Base-by-base conservation (phyloP, 805 yeast species). In the Barnettozyma vustinii region DNA sequence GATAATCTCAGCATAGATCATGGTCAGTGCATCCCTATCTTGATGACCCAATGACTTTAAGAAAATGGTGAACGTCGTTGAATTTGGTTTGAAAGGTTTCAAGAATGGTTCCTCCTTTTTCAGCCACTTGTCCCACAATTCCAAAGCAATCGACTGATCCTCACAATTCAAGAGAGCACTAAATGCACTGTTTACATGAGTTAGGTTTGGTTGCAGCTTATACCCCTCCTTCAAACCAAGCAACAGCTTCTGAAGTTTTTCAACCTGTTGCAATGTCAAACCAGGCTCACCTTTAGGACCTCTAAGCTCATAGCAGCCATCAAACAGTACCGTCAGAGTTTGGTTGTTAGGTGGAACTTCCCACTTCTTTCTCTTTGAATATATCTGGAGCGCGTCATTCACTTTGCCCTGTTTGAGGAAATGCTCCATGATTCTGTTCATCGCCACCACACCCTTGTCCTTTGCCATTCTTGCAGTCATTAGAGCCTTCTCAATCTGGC, bases 351-450 rank as follows among this genome's bases (percentile, higher is more conserved):
- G 67, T 2, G 75, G 74, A 12, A 81, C 72, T 1, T 76, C 77
- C 81, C 87, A 77, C 59, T 82, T 84, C 55, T 80, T 81, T 44
- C 87, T 68, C 65, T 76, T 73, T 45, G 74, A 72, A 51, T 73
- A 73, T 18, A 78, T 54, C 37, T 76, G 76, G 23, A 83, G 48
- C 0, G 85, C 84, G 8, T 69, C 71, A 41, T 74, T 72, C 20
- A 73, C 72, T 2, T 74, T 71, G 9, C 68, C 56, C 1, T 58
- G 57, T 8, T 62, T 61, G 4, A 83, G 63, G 39, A 73, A 68
- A 69, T 79, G 74, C 51, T 75, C 72, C 58, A 81, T 61, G 0
- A 86, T 70, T n/a, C 75, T 71, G 53, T 87, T 86, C 79, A 80
- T 75, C 1, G 80, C 86, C 30, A 81, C 86, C 0, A 71, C 55